Percentiles rank a stretch among this genome's conserved stretches.
These are phyloP conservation scores for Sclerotinia trifoliorum DNA, from an alignment of 2,329 filamentous ascomycete species.

Conservation along the genomic window DNA sequence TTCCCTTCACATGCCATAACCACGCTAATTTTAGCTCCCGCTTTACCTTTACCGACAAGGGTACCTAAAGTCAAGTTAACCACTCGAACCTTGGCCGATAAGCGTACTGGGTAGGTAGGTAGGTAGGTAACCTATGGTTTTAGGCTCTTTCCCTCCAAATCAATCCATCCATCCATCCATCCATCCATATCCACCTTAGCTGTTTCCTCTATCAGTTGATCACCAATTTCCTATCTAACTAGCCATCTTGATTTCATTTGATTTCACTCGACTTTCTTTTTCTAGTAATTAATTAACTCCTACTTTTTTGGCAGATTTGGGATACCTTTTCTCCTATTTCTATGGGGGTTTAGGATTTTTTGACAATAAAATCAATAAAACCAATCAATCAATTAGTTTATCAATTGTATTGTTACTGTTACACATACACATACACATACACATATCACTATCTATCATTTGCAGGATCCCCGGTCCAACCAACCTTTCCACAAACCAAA, in stretches of 20 bases:
- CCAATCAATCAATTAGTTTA: neutral
- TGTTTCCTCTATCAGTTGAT: constrained; percentile 17
- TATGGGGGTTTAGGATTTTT: too few species aligned
- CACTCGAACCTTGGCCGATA: neutral
- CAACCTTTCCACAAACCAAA: constrained; percentile 5
- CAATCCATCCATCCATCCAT: too few species aligned
- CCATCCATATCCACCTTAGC: neutral
- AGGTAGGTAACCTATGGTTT: neutral
- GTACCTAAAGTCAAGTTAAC: neutral
- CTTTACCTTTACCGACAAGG: constrained; percentile 15
- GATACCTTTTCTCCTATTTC: neutral
- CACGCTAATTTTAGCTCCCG: constrained; percentile 28
- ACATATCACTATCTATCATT: neutral
- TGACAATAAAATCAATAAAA: too few species aligned
- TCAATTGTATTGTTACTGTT: neutral
- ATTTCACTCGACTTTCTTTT: neutral
- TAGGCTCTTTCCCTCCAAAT: neutral
- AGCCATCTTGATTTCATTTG: neutral
- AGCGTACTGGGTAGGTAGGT: neutral
- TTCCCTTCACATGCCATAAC: constrained; percentile 1
- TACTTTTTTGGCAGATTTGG: neutral
- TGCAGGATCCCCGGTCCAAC: neutral
- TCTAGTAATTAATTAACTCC: neutral
- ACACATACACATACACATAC: neutral
- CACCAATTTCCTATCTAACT: constrained; percentile 12